A percentile compares a stretch with the other conserved stretches of the same genome.
These are phyloP conservation scores for Ophiostoma triangulosporum DNA, from an alignment of 2,329 filamentous ascomycete species.

Conservation along the genomic window DNA sequence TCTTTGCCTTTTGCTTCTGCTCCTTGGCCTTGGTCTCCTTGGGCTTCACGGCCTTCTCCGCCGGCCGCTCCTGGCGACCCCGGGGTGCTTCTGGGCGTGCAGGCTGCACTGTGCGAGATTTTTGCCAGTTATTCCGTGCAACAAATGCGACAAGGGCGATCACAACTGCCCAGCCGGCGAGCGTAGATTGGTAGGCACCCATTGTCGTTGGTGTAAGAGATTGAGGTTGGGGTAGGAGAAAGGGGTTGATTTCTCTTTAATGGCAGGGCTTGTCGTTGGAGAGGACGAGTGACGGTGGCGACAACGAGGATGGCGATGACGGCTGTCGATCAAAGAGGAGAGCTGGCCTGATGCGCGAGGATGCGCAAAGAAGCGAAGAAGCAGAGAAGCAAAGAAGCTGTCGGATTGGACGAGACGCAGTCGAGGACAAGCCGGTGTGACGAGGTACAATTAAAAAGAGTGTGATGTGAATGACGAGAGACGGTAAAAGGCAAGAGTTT, in stretches of 20 bases:
- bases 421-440: not conserved
- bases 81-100: constrained; percentile 15
- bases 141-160: constrained; percentile 16
- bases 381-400: too few species aligned
- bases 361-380: not conserved
- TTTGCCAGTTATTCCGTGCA: constrained; percentile 16
- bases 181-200: constrained; percentile 23
- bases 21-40: constrained; percentile 17
- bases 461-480: not conserved
- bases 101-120: constrained; percentile 14
- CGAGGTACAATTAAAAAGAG: not conserved
- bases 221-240: not conserved
- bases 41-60: constrained; percentile 13
- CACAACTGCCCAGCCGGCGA: constrained; percentile 22
- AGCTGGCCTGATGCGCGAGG: not conserved
- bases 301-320: not conserved
- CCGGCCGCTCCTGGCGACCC: constrained; percentile 20
- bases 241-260: not conserved
- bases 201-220: constrained; percentile 15
- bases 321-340: not conserved
- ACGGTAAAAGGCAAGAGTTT: not conserved
- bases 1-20: constrained; percentile 24
- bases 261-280: not conserved
- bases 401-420: not conserved
- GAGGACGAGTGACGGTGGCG: not conserved